Evolutionary conservation across 1,284 basidiomycete genomes (phyloP), one percentile per base, ranked within the genome.

Genomic region (Malassezia nana): DNA sequence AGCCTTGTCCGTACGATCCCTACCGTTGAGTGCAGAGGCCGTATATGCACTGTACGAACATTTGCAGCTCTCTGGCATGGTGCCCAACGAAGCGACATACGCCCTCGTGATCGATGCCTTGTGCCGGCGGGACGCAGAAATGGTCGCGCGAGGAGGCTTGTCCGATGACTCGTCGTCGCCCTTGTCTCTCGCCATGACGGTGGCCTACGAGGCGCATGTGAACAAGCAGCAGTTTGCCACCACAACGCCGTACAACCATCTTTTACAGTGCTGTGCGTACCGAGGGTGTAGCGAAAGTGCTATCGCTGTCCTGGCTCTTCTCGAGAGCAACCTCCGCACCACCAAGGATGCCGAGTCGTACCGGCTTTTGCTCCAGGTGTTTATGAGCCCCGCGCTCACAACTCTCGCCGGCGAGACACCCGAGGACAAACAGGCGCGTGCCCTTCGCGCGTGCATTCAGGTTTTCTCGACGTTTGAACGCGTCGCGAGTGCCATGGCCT

Each of bases 61-160:
- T 29, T 46, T 65, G 51, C 50, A 53, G 31, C 48, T 48, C 44
- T 48, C 33, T 33, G 50, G 52, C 46, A 58, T 53, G 33, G 54
- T 30, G 16, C 58, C 50, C 12, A 44, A 52, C 42, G 26, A 45
- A 39, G 39, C 25, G 30, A 47, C 51, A 24, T 48, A 40, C 43
- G 49, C 30, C 13, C 2, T 77, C 30, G 78, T 91, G 47, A 83
- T 94, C 58, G 69, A 75, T 1, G 83, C 82, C 0, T 80, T 94
- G 53, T 82, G 82, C 20, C 76, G 79, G 25, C 83, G 89, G 32
- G 88, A 92, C 63, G 69, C 76, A 8, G 87, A 91, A 65, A 79
- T 87, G 3, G 75, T 79, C 39, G 66, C 67, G 24, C 47, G 57
- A n/a, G 16, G 6, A 77, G 80, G 35, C 31, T 66, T 77, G 22